Evolutionary conservation across 176 grass and related monocot species (phyloP).

Genomic region (Rhynchospora pubera): DNA sequence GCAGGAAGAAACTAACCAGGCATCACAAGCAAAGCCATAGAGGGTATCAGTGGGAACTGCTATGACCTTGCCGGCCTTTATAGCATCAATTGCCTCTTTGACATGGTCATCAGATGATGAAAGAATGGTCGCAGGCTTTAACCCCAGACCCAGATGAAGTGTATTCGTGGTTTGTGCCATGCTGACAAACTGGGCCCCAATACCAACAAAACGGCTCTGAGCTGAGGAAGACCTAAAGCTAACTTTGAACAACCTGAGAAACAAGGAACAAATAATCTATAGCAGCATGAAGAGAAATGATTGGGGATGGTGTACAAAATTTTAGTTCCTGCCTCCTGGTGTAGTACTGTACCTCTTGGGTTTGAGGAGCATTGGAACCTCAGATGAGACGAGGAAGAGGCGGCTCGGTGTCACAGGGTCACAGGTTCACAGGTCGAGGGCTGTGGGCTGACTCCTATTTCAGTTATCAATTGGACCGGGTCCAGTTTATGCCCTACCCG

Average conservation of each 20-base stretch:
- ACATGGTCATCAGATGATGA: slow-evolving; percentile 54
- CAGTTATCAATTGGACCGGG: too few relatives aligned
- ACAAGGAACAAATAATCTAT: neutral
- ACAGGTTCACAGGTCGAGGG: too few relatives aligned
- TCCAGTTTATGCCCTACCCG: too few relatives aligned
- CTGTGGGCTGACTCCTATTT: too few relatives aligned
- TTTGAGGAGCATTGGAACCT: too few relatives aligned
- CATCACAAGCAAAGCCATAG: slow-evolving; percentile 88
- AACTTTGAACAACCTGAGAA: slow-evolving; percentile 34
- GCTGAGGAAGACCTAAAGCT: slow-evolving; percentile 17
- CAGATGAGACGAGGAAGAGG: too few relatives aligned
- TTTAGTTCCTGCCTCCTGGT: too few relatives aligned
- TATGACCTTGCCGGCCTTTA: slow-evolving; percentile 63
- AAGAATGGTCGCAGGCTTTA: slow-evolving; percentile 30
- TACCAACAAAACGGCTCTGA: slow-evolving; percentile 22
- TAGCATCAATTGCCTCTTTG: slow-evolving; percentile 54
- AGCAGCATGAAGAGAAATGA: too few relatives aligned
- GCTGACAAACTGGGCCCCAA: slow-evolving; percentile 19
- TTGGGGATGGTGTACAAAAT: too few relatives aligned
- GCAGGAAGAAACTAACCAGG: slow-evolving; percentile 52
- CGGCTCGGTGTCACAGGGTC: too few relatives aligned
- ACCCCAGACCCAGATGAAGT: neutral
- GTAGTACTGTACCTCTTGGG: too few relatives aligned
- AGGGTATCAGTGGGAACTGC: slow-evolving; percentile 92
- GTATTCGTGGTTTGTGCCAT: slow-evolving; percentile 27